Evolutionary conservation across 805 yeast genomes (phyloP).

Genomic region (Starmerella apicola): DNA sequence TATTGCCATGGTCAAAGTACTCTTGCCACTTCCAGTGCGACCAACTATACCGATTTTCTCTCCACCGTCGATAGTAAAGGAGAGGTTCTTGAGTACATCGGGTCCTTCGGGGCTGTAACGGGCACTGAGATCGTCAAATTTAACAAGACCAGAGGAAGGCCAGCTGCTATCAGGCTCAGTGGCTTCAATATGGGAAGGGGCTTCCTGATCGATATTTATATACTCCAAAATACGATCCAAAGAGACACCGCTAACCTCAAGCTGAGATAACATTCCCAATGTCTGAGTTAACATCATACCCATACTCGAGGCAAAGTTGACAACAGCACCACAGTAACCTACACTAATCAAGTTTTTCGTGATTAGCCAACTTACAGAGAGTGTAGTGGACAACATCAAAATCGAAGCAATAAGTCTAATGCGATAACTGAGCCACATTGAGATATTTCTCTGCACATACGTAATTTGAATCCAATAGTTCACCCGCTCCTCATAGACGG

Average conservation of each 20-base stretch:
- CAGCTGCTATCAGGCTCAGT: slow-evolving; percentile 57
- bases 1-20: slow-evolving; percentile 68
- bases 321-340: slow-evolving; percentile 80
- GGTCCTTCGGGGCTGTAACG: slow-evolving; percentile 71
- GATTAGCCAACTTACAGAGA: slow-evolving; percentile 54
- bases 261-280: slow-evolving; percentile 84
- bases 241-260: slow-evolving; percentile 83
- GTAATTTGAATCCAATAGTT: slow-evolving; percentile 28
- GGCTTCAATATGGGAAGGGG: slow-evolving; percentile 55
- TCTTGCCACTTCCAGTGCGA: slow-evolving; percentile 93
- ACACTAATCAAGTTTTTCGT: slow-evolving; percentile 52
- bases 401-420: slow-evolving; percentile 74
- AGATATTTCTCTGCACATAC: slow-evolving; percentile 69
- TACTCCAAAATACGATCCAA: slow-evolving; percentile 79
- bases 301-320: slow-evolving; percentile 72
- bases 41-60: slow-evolving; percentile 95
- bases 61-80: slow-evolving; percentile 47
- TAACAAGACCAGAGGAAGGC: slow-evolving; percentile 62
- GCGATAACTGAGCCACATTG: slow-evolving; percentile 87
- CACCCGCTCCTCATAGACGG: slow-evolving; percentile 21
- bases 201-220: slow-evolving; percentile 66
- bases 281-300: slow-evolving; percentile 83
- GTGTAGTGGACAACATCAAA: slow-evolving; percentile 67
- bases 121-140: slow-evolving; percentile 61
- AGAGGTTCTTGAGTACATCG: slow-evolving; percentile 58